phyloP scores from a whole-genome alignment of 202 grass and related monocot species.

The Schoenoplectus tabernaemontani region DNA sequence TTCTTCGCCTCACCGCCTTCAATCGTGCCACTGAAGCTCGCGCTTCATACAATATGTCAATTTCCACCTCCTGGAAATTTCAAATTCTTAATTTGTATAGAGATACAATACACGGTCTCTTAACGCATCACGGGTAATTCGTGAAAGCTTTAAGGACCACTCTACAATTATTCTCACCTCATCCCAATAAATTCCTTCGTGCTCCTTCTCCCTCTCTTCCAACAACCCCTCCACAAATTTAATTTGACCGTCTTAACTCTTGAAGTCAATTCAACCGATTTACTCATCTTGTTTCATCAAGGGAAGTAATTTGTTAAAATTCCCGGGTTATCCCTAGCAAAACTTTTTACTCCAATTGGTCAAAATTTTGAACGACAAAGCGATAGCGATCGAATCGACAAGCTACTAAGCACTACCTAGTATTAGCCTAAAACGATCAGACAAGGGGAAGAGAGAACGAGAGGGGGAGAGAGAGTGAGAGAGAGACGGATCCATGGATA shows the following conservation, averaged over 20 bases:
- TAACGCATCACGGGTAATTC: neutral
- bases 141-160: slow-evolving; percentile 15
- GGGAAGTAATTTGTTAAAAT: neutral
- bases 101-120: neutral
- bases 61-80: neutral
- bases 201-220: slow-evolving; percentile 1
- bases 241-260: neutral
- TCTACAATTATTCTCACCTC: slow-evolving; percentile 7
- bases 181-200: slow-evolving; percentile 2
- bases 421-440: slow-evolving; percentile 7
- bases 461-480: neutral
- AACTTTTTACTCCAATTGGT: neutral
- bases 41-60: slow-evolving; percentile 2
- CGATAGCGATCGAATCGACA: neutral
- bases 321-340: neutral
- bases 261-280: neutral
- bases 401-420: neutral
- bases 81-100: neutral
- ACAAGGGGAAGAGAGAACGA: neutral
- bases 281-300: neutral
- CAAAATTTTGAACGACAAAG: neutral
- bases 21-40: neutral
- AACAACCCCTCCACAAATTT: slow-evolving; percentile 10
- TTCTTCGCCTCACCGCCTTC: slow-evolving; percentile 6
- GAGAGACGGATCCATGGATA: slow-evolving; percentile 10